Evolutionary conservation across 768 basidiomycete species (phyloP).

Genomic region (Leccinum broughii): DNA sequence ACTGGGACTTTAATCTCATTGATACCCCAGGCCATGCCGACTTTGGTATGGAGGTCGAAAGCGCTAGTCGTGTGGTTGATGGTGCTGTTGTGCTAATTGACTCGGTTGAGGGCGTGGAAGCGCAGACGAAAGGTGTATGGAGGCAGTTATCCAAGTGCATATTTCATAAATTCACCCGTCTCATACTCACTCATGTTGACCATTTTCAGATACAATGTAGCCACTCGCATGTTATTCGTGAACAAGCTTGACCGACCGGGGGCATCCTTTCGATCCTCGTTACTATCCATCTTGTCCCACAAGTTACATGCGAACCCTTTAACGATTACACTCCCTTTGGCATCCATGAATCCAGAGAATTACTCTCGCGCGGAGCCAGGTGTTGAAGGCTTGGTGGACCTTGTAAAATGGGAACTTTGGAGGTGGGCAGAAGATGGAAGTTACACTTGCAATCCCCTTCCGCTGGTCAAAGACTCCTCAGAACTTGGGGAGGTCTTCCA

Average conservation of each 20-base stretch:
- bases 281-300: constrained; percentile 72
- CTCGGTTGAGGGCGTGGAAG: constrained; percentile 89
- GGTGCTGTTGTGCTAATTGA: constrained; percentile 88
- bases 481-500: constrained; percentile 47
- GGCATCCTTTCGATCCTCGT: constrained; percentile 71
- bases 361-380: constrained; percentile 80
- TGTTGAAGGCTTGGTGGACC: constrained; percentile 79
- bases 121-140: constrained; percentile 91
- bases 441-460: constrained; percentile 46
- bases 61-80: constrained; percentile 87
- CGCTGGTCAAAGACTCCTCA: constrained; percentile 48
- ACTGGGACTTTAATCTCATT: constrained; percentile 84
- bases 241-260: constrained; percentile 90
- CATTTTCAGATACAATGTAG: constrained; percentile 67
- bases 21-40: constrained; percentile 94
- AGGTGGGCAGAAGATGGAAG: constrained; percentile 61
- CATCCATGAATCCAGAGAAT: constrained; percentile 67
- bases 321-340: constrained; percentile 68
- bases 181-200: constrained; percentile 4
- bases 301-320: constrained; percentile 75
- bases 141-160: constrained; percentile 77
- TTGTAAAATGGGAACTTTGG: constrained; percentile 84
- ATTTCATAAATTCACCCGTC: constrained; percentile 18
- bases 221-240: constrained; percentile 75
- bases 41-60: constrained; percentile 97